These are phyloP conservation scores for Mycosphaerella sp. DNA, from an alignment of 2,329 filamentous ascomycete genomes.

Conservation along the genomic window DNA sequence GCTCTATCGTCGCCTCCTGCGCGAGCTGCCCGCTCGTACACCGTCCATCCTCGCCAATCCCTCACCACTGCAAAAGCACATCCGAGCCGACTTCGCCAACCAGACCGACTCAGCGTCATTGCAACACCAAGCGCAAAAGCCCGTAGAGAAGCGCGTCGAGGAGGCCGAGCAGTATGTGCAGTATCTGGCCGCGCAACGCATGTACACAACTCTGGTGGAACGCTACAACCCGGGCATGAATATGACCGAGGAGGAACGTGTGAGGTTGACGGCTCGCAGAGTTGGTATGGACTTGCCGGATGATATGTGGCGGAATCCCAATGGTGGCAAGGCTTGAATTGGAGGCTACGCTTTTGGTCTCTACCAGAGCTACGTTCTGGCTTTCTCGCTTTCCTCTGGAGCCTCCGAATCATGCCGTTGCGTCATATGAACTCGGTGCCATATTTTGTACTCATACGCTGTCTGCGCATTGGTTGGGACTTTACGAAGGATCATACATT, in stretches of 20 bases:
- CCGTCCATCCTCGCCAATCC: conserved; percentile 48
- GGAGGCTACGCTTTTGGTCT: neutral
- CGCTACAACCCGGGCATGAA: conserved; percentile 90
- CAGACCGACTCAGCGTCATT: conserved; percentile 36
- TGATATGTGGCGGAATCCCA: conserved; percentile 36
- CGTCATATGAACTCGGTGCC: too few species aligned
- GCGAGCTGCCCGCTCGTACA: conserved; percentile 73
- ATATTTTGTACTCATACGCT: too few species aligned
- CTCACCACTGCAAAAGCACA: conserved; percentile 62
- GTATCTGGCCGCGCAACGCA: conserved; percentile 79
- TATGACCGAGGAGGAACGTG: conserved; percentile 77
- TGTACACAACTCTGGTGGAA: conserved; percentile 74
- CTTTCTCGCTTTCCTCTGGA: too few species aligned
- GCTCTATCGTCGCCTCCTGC: conserved; percentile 80
- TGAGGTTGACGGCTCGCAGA: conserved; percentile 73
- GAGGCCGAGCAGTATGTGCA: conserved; percentile 71
- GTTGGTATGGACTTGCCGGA: conserved; percentile 85
- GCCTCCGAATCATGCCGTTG: too few species aligned
- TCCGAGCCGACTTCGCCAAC: conserved; percentile 56
- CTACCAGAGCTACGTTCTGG: too few species aligned
- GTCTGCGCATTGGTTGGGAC: too few species aligned
- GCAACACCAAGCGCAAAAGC: conserved; percentile 24
- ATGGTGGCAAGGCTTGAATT: neutral
- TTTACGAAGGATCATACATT: too few species aligned
- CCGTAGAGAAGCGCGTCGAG: conserved; percentile 32